Conservation (phyloP, 495 filamentous ascomycete genomes). For the Lophium mytilinum region DNA sequence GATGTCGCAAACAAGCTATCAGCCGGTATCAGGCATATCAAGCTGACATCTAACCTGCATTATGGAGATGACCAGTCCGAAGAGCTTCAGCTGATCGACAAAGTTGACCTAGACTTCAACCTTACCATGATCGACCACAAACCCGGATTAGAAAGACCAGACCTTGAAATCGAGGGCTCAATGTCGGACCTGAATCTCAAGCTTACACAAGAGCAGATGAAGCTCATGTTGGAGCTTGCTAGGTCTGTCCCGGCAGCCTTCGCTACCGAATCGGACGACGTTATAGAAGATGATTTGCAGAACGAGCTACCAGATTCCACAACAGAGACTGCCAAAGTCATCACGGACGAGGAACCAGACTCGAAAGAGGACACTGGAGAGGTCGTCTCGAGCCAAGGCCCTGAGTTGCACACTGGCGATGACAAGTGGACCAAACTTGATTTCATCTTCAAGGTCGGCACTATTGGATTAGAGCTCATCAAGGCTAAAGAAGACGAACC, state of each 20-base stretch:
- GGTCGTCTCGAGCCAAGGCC: slow-evolving; percentile 47
- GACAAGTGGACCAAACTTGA: slow-evolving; percentile 90
- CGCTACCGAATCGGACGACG: slow-evolving; percentile 62
- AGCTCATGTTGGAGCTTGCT: slow-evolving; percentile 76
- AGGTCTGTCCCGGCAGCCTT: slow-evolving; percentile 82
- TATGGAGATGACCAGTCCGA: slow-evolving; percentile 64
- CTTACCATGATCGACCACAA: slow-evolving; percentile 86
- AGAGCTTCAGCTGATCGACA: slow-evolving; percentile 91
- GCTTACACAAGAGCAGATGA: slow-evolving; percentile 83
- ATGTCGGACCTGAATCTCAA: slow-evolving; percentile 88
- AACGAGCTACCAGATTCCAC: slow-evolving; percentile 55
- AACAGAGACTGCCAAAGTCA: slow-evolving; percentile 41
- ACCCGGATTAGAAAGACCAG: slow-evolving; percentile 67
- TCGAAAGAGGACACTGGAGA: slow-evolving; percentile 29
- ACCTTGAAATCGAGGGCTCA: slow-evolving; percentile 80
- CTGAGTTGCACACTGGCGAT: slow-evolving; percentile 54
- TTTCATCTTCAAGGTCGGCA: slow-evolving; percentile 81
- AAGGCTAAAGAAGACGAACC: slow-evolving; percentile 65
- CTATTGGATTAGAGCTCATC: slow-evolving; percentile 81
- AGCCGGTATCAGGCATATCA: slow-evolving; percentile 84
- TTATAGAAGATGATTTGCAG: slow-evolving; percentile 53
- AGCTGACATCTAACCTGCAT: slow-evolving; percentile 82
- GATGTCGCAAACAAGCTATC: slow-evolving; percentile 80
- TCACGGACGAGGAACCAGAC: slow-evolving; percentile 26
- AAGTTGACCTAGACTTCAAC: slow-evolving; percentile 86